Percentiles rank a stretch among this genome's conserved stretches.
Evolutionary conservation across 306 rosid genomes (phyloP).

Genomic region (Rosa persica): DNA sequence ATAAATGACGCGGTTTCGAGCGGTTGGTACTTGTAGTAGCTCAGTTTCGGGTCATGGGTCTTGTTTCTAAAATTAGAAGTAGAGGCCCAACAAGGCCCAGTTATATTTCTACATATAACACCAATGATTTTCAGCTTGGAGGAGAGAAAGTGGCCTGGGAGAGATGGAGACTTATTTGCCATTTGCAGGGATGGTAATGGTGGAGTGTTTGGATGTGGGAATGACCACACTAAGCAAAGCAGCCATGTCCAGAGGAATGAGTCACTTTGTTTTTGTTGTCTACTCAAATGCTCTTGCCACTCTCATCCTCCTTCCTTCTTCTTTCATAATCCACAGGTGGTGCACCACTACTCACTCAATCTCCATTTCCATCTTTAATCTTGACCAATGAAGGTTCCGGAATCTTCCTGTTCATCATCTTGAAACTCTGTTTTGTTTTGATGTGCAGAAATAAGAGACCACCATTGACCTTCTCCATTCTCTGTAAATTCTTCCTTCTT

Average conservation of each 20-base stretch:
- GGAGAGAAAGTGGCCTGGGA: conserved; percentile 10
- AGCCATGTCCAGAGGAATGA: conserved; percentile 47
- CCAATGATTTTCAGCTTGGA: neutral
- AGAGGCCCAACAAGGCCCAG: neutral
- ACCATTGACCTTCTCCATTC: conserved; percentile 38
- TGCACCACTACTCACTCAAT: no score
- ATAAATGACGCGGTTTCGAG: neutral
- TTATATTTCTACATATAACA: neutral
- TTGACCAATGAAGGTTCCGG: neutral
- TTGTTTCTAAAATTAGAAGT: neutral
- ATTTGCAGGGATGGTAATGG: conserved; percentile 40
- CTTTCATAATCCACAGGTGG: conserved; percentile 41
- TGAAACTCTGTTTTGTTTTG: neutral
- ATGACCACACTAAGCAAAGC: conserved; percentile 41
- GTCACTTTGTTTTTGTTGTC: conserved; percentile 36
- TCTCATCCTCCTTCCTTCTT: conserved; percentile 32
- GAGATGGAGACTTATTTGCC: conserved; percentile 14
- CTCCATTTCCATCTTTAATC: neutral
- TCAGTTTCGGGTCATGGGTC: neutral
- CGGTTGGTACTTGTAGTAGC: neutral
- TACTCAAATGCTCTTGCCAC: conserved; percentile 47
- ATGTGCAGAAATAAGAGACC: conserved; percentile 36
- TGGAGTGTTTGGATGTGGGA: conserved; percentile 35
- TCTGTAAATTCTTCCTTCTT: conserved; percentile 48
- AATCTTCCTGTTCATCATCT: neutral